These are phyloP conservation scores for Annulohypoxylon truncatum DNA, from an alignment of 2,329 filamentous ascomycete genomes.

Conservation along the genomic window DNA sequence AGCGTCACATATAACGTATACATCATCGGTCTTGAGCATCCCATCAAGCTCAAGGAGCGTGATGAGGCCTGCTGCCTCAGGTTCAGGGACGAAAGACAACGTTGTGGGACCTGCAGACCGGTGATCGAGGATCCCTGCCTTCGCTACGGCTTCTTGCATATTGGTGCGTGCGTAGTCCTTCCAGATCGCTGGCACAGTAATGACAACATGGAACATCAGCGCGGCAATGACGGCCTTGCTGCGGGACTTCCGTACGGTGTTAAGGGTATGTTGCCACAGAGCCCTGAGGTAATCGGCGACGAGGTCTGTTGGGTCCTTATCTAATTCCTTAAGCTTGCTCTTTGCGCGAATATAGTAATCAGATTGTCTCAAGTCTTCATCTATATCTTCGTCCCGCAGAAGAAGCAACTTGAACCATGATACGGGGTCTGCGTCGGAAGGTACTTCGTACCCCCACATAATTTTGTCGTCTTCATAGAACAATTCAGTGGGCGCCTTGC, in stretches of 20 bases:
- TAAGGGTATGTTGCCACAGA: conserved; percentile 29
- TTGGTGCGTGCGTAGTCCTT: conserved; percentile 38
- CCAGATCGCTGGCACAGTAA: conserved; percentile 39
- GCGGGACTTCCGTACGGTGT: conserved; percentile 9
- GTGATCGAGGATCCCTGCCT: conserved; percentile 52
- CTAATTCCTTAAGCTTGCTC: background rate
- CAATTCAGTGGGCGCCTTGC: conserved; percentile 11
- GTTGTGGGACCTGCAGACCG: conserved; percentile 47
- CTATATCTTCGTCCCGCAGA: conserved; percentile 48
- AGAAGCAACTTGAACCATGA: conserved; percentile 59
- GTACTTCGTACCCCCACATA: conserved; percentile 52
- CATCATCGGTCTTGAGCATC: conserved; percentile 43
- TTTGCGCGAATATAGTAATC: conserved; percentile 35
- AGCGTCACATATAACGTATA: conserved; percentile 48
- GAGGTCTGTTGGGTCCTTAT: conserved; percentile 38
- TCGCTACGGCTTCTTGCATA: conserved; percentile 53
- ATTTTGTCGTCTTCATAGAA: background rate
- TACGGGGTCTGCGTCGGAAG: conserved; percentile 37
- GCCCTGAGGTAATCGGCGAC: conserved; percentile 28
- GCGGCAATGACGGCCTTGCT: conserved; percentile 12
- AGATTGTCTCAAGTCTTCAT: conserved; percentile 36
- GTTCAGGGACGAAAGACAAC: conserved; percentile 56
- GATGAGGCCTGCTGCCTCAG: conserved; percentile 59
- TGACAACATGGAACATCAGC: conserved; percentile 28
- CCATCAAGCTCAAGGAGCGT: conserved; percentile 50